These are phyloP conservation scores for Neonectria neomacrospora DNA, from an alignment of 2,329 filamentous ascomycete species.

Conservation along the genomic window DNA sequence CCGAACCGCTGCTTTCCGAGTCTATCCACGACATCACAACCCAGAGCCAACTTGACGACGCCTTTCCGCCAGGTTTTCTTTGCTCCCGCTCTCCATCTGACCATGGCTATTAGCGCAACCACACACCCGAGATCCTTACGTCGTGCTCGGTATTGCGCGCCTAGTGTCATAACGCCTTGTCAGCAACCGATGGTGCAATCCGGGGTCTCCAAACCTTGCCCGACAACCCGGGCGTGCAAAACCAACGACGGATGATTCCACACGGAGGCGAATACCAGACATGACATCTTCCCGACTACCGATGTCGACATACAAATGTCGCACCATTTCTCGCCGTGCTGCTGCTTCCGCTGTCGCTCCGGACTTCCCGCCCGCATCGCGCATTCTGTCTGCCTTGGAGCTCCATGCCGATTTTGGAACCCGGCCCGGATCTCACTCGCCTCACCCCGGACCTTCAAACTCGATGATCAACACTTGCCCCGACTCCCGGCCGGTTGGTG, in stretches of 20 bases:
- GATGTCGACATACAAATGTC: slow-evolving; percentile 45
- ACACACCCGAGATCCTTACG: slow-evolving; percentile 7
- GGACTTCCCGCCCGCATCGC: slow-evolving; percentile 21
- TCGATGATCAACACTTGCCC: slow-evolving; percentile 28
- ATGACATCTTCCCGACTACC: slow-evolving; percentile 40
- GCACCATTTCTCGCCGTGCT: slow-evolving; percentile 24
- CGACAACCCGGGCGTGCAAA: slow-evolving; percentile 28
- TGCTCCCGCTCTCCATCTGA: neutral
- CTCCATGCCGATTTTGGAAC: slow-evolving; percentile 14
- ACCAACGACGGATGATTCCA: slow-evolving; percentile 20
- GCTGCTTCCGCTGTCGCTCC: slow-evolving; percentile 15
- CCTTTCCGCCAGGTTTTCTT: neutral
- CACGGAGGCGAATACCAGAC: slow-evolving; percentile 17
- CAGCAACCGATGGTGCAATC: slow-evolving; percentile 46
- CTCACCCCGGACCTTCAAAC: slow-evolving; percentile 22
- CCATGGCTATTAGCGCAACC: slow-evolving; percentile 7
- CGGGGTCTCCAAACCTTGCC: slow-evolving; percentile 37
- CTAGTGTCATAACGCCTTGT: slow-evolving; percentile 46
- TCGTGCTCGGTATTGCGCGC: neutral
- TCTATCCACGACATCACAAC: neutral
- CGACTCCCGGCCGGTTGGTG: slow-evolving; percentile 29
- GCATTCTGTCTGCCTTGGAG: slow-evolving; percentile 6
- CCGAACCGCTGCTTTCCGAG: slow-evolving; percentile 6
- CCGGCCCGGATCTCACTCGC: slow-evolving; percentile 23
- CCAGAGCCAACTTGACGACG: neutral